Base-by-base conservation (phyloP, 441 rosid genomes). In the Erodium texanum region DNA sequence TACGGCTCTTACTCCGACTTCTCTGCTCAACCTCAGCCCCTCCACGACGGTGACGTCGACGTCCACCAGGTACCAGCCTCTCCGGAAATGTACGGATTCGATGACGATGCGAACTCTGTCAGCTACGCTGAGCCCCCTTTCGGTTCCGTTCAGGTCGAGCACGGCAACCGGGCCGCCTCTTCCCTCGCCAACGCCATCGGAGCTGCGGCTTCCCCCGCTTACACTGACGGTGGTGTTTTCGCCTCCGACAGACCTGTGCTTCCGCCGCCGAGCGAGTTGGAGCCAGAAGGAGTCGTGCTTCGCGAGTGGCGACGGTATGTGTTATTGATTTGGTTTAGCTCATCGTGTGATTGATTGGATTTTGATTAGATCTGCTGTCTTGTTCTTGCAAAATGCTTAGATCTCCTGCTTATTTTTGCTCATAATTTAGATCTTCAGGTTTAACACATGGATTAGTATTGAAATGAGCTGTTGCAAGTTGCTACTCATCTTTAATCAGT, bases 221-320 rank as follows among this genome's bases (percentile, higher is more conserved):
- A 56, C 3, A 11, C 66, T 29, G 74, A 74, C 24, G 87, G 77
- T 20, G 74, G 71, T 48, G 48, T 81, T 8, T 88, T 88, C 71
- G 73, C 68, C 66, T 69, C 85, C 5, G 90, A 85, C 68, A 92
- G 89, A 0, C 90, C 90, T n/a, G 66, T 89, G 64, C 90, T 89
- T 70, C 89, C 92, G 58, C 88, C 89, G 22, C 90, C 88, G 12
- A 34, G 66, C 58, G 92, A 89, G 73, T 81, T 86, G 88, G 81
- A 58, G 71, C 73, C 85, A 5, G 95, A 85, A 77, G 92, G 92
- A n/a, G 74, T 62, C 50, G 87, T 85, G 50, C 83, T 88, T 61
- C 88, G 88, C 29, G 92, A 88, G 75, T 88, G 95, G 95, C 85
- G 95, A 38, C 87, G 89, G 92, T 88, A 58, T 83, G 88, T 58